Evolutionary conservation across 768 basidiomycete genomes (phyloP).

Genomic region (Amanita pseudoporphyria): DNA sequence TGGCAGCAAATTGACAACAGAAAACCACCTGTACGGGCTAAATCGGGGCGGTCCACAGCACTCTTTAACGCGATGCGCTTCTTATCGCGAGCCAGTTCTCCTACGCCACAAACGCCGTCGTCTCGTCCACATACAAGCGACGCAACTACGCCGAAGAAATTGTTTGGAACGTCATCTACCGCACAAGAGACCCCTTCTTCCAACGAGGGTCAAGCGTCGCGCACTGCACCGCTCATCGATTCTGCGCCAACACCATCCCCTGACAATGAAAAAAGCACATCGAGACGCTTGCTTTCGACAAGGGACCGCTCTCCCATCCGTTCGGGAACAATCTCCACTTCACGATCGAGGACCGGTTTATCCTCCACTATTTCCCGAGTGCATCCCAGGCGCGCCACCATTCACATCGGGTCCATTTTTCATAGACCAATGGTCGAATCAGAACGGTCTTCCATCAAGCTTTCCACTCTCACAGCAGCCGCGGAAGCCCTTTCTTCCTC

Average conservation of each 20-base stretch:
- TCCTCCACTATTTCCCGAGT: not conserved
- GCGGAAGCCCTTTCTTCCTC: not conserved
- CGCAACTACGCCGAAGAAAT: not conserved
- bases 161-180: not conserved
- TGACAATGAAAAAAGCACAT: not conserved
- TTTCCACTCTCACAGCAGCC: conserved; percentile 4
- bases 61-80: conserved; percentile 6
- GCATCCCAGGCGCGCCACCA: conserved; percentile 5
- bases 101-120: conserved; percentile 1
- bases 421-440: not conserved
- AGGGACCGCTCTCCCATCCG: not conserved
- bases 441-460: not conserved
- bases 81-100: conserved; percentile 4
- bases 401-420: conserved; percentile 6
- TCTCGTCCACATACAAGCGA: not conserved
- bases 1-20: not conserved
- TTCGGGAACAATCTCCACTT: not conserved
- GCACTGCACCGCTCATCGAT: not conserved
- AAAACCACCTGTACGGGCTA: not conserved
- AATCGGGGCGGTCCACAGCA: not conserved
- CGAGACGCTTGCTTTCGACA: not conserved
- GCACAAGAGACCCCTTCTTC: not conserved
- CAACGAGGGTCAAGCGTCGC: not conserved
- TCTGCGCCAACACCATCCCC: not conserved
- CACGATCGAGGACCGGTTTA: not conserved